Base-by-base conservation (phyloP, 1,284 basidiomycete species). In the Malassezia dermatis region DNA sequence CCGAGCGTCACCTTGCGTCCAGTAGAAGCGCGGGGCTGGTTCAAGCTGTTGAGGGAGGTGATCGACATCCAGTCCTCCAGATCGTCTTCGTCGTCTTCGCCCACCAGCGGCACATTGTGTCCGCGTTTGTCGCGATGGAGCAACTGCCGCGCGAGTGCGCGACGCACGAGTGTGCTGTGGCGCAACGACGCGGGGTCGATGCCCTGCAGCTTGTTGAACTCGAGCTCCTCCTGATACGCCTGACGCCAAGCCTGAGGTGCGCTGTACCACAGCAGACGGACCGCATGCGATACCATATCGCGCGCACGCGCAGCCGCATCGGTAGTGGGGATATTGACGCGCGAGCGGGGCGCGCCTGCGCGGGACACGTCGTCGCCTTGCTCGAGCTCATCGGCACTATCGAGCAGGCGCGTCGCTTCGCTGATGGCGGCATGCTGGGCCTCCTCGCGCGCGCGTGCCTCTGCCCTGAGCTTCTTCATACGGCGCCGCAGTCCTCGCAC, bases 171-270 rank as follows among this genome's bases (percentile, higher is more conserved):
- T 24, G 62, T 54, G 37, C 59, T 64, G 47, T 61, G 64, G 13
- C 57, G 59, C 12, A 58, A 43, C 13, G 57, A 47, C 2, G 59
- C 56, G 26, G 63, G 56, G 11, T 57, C 58, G 43, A 59, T 51
- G 12, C 46, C 60, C 24, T 59, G 32, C 31, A 52, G 19, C 28
- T 53, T 51, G 37, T 52, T 48, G 40, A 23, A 32, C 8, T 48
- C 45, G 26, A 48, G 32, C 17, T 51, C 50, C 8, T 53, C 54
- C 7, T 17, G 30, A 19, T 61, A 60, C 13, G 51, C 60, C n/a
- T 59, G 56, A 39, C 68, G 53, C 71, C 71, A 73, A 13, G 58
- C 62, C 31, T 70, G 63, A n/a, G 71, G 71, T 6, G 71, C 70
- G 37, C 48, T 64, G 51, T 59, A 40, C 71, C 71, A 73, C 0